These are phyloP conservation scores for Ottelia alismoides DNA, from an alignment of 106 monocot species.

Conservation along the genomic window DNA sequence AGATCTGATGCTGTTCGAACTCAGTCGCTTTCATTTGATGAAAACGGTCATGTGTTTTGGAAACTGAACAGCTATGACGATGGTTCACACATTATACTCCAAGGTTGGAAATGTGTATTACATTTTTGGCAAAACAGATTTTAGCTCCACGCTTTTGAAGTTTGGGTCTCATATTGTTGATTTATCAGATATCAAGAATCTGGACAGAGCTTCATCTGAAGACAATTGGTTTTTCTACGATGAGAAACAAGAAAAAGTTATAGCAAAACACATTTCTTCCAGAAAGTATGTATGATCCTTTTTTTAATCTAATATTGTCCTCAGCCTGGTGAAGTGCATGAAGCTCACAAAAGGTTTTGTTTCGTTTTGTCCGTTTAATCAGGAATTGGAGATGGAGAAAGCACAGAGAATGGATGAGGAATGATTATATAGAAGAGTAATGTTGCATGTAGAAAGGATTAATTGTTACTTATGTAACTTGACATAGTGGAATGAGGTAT, in stretches of 20 bases:
- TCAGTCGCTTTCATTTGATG: constrained; percentile 19
- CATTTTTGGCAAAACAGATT: not conserved
- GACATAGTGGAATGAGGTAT: too few species aligned
- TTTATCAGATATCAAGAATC: constrained; percentile 22
- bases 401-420: too few species aligned
- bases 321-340: too few species aligned
- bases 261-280: constrained; percentile 29
- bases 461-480: too few species aligned
- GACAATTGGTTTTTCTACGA: constrained; percentile 41
- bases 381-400: too few species aligned
- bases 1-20: constrained; percentile 30
- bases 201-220: constrained; percentile 11
- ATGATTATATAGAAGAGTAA: too few species aligned
- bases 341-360: too few species aligned
- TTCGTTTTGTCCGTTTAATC: too few species aligned
- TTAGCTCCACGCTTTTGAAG: too few species aligned
- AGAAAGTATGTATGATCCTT: constrained; percentile 26
- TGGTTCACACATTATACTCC: constrained; percentile 25
- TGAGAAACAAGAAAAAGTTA: constrained; percentile 18
- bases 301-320: too few species aligned
- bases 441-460: too few species aligned
- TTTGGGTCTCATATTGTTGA: not conserved
- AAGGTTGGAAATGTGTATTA: constrained; percentile 19
- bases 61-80: constrained; percentile 15
- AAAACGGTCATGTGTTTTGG: constrained; percentile 25